Base-by-base conservation (phyloP, 306 rosid genomes). In the Malus orientalis region DNA sequence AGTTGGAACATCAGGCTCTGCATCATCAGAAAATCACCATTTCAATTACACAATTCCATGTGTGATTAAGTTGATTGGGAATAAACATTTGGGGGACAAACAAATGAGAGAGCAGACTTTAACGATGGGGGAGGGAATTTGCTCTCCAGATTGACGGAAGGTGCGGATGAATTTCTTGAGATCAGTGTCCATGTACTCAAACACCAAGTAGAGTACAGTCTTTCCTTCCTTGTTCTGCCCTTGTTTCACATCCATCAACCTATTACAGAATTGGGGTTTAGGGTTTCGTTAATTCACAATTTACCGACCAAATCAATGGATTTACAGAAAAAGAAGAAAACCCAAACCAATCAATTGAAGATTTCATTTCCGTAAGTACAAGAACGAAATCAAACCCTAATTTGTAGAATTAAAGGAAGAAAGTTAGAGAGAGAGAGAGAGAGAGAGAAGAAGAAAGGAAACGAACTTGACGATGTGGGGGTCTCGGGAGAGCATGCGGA, bases 401-500 rank as follows among this genome's bases (percentile, higher is more conserved):
- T 57, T 57, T 57, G 61, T 20, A 57, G 61, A 57, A 57, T 3
- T n/a, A 20, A 8, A 20, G n/a, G 6, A 4, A 53, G 20, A 12
- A 0, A 53, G n/a, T 1, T 1, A 53, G 58, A 12, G 2, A 16
- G 23, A 55, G 5, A 10, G 27, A 61, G 19, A 4, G 25, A 23
- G 25, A 23, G 25, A 23, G 25, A 23, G 25, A 23, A 23, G 25
- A 32, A 4, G 36, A 32, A 61, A 13, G 36, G 66, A 15, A 27
- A 61, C 33, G 33, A 61, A 89, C 96, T 85, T 90, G 78, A 92
- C 98, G 55, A 95, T 84, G 66, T 91, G 98, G 29, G 98, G 92
- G 80, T 92, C 98, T 58, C 92, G 75, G 15, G 97, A 95, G 76
- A 95, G 98, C 97, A 95, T 95, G n/a, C 97, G 85, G 36, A 95